Percentiles rank a stretch among this genome's conserved stretches.
These are phyloP conservation scores for Papilionanthe hybrid DNA, from an alignment of 116 monocot species.

Conservation along the genomic window DNA sequence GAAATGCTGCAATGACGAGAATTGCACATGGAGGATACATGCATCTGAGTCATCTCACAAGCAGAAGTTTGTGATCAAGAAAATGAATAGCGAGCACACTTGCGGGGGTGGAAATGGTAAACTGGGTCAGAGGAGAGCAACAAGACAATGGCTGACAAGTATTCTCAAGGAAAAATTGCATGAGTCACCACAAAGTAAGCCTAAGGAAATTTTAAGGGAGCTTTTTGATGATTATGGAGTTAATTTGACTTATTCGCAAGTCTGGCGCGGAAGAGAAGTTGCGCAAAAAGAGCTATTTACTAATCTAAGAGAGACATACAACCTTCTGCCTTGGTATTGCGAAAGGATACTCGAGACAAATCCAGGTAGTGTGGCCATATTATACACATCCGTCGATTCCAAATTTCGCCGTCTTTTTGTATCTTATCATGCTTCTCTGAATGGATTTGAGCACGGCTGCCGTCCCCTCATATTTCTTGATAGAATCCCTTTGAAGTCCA, in stretches of 20 bases:
- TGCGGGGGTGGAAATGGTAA: constrained; percentile 40
- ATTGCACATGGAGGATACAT: constrained; percentile 36
- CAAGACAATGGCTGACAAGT: constrained; percentile 30
- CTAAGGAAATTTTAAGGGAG: constrained; percentile 29
- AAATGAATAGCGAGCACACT: constrained; percentile 39
- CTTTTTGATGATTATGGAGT: constrained; percentile 33
- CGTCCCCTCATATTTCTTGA: constrained; percentile 33
- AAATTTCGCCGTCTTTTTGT: constrained; percentile 27
- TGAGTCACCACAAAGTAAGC: constrained; percentile 18
- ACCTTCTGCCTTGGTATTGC: constrained; percentile 27
- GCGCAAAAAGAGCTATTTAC: constrained; percentile 32
- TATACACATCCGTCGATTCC: constrained; percentile 18
- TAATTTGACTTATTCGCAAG: constrained; percentile 29
- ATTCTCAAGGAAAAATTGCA: constrained; percentile 34
- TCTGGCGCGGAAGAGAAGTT: constrained; percentile 28
- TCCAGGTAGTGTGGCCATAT: constrained; percentile 27
- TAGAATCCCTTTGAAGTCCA: constrained; percentile 29
- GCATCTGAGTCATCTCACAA: constrained; percentile 39
- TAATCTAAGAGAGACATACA: constrained; percentile 23
- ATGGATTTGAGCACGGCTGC: constrained; percentile 32
- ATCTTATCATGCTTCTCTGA: constrained; percentile 25
- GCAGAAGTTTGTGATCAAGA: constrained; percentile 49
- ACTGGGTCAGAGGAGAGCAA: constrained; percentile 29
- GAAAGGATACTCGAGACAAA: constrained; percentile 26
- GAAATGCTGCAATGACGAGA: constrained; percentile 26